phyloP scores from a whole-genome alignment of 2,329 filamentous ascomycete species.

The Pseudopyricularia javanii region DNA sequence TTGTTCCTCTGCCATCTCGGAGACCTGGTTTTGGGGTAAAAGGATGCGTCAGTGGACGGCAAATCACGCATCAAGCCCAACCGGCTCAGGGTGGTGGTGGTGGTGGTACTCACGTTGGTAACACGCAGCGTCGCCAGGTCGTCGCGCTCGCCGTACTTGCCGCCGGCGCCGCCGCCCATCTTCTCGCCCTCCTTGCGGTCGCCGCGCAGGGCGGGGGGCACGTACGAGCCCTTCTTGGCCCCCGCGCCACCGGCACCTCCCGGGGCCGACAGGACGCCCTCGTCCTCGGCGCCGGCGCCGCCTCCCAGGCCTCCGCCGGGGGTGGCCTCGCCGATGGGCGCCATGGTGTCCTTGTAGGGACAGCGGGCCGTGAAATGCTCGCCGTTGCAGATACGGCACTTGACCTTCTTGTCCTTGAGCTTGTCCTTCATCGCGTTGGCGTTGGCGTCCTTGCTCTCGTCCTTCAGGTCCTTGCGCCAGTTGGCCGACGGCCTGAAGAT shows the following conservation, averaged over 20 bases:
- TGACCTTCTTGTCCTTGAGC: conserved; percentile 98
- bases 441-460: conserved; percentile 60
- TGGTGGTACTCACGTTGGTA: conserved; percentile 71
- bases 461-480: conserved; percentile 84
- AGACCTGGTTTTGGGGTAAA: conserved; percentile 48
- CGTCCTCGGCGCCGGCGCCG: conserved; percentile 39
- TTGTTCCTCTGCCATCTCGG: conserved; percentile 90
- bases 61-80: too few species aligned
- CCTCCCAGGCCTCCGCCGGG: conserved; percentile 37
- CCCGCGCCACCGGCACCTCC: conserved; percentile 31
- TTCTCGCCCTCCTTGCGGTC: conserved; percentile 58
- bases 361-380: conserved; percentile 99
- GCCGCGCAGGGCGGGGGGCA: conserved; percentile 84
- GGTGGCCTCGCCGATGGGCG: conserved; percentile 57
- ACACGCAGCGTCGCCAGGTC: conserved; percentile 93
- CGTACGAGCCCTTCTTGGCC: conserved; percentile 69
- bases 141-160: conserved; percentile 88
- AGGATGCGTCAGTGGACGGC: not conserved
- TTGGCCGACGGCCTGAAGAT: conserved; percentile 86
- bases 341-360: conserved; percentile 99
- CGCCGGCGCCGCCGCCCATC: conserved; percentile 54
- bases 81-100: too few species aligned
- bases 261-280: conserved; percentile 36
- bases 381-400: conserved; percentile 96
- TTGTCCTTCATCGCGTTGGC: conserved; percentile 66